Base-by-base conservation (phyloP, 176 grass and related monocot species). In the Thinopyrum elongatum region DNA sequence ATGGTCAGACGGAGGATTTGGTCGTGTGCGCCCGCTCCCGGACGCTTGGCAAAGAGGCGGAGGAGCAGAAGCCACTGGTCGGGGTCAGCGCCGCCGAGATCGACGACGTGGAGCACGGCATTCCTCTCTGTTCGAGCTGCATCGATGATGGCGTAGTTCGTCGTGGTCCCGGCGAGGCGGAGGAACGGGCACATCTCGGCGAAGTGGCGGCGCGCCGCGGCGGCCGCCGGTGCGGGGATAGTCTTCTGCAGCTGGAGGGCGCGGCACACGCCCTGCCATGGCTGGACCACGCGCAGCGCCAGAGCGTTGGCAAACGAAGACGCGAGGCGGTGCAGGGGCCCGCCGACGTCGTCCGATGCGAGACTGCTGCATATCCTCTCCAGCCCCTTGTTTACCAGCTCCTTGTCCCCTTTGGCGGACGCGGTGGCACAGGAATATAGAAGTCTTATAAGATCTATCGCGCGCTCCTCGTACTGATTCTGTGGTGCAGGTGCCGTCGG, bases 21-120 rank as follows among this genome's bases (percentile, higher is more conserved):
- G 2, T 46, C 42, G 0, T 46, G 42, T 13, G 42, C 42, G 42
- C 42, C 42, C 3, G 42, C 42, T 2, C 41, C 11, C 1, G 11
- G 42, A 46, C 11, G 10, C 11, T 41, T 3, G 69, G 69, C 70
- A 23, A 97, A 59, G 66, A 91, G 78, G 26, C 81, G 79, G 39
- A 97, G 35, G 21, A 97, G 85, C 53, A 87, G 39, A 22, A 91
- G 59, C 89, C 88, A 92, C 79, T 94, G 92, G 53, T 73, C 55
- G 0, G 79, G 44, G 75, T 82, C 87, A 31, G 85, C 75, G 6
- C 84, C 87, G 16, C 84, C 79, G 27, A 97, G 84, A 80, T 94
- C 92, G 42, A 94, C 74, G 31, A 97, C 76, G 82, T 94, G 90
- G 7, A 97, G 47, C 47, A 51, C 47, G 1, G 0, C 64, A 10